Evolutionary conservation across 2,329 filamentous ascomycete species (phyloP).

Genomic region (Exophiala aquamarina): DNA sequence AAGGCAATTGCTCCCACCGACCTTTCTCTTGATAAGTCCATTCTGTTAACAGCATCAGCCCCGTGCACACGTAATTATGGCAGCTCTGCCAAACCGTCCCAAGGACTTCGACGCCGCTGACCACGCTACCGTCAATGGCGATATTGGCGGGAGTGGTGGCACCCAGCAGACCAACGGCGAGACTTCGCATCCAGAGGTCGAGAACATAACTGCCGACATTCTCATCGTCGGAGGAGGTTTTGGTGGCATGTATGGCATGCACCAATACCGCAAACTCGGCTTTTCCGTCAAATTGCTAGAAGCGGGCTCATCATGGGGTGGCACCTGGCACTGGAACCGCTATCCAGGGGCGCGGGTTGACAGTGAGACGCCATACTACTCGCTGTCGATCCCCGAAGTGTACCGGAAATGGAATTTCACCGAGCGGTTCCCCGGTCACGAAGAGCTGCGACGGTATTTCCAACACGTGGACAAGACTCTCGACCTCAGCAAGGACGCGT

Average conservation of each 20-base stretch:
- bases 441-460: slow-evolving; percentile 43
- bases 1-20: neutral
- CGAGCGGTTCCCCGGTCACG: slow-evolving; percentile 39
- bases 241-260: slow-evolving; percentile 24
- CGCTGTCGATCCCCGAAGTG: slow-evolving; percentile 52
- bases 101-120: neutral
- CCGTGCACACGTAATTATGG: neutral
- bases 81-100: neutral
- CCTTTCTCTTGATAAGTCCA: neutral
- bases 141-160: neutral
- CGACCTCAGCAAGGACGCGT: slow-evolving; percentile 38
- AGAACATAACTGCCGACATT: slow-evolving; percentile 9
- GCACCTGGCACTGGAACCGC: slow-evolving; percentile 55
- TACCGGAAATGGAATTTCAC: slow-evolving; percentile 49
- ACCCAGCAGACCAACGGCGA: neutral
- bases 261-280: slow-evolving; percentile 31
- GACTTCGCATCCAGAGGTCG: neutral
- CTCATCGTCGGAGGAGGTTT: slow-evolving; percentile 23
- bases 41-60: neutral
- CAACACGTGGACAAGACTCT: slow-evolving; percentile 39
- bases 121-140: neutral
- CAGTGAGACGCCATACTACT: slow-evolving; percentile 50
- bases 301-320: slow-evolving; percentile 34
- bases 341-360: slow-evolving; percentile 58
- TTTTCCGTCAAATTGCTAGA: slow-evolving; percentile 36